Conservation (phyloP, 805 yeast species). For the Candida ascalaphidarum region DNA sequence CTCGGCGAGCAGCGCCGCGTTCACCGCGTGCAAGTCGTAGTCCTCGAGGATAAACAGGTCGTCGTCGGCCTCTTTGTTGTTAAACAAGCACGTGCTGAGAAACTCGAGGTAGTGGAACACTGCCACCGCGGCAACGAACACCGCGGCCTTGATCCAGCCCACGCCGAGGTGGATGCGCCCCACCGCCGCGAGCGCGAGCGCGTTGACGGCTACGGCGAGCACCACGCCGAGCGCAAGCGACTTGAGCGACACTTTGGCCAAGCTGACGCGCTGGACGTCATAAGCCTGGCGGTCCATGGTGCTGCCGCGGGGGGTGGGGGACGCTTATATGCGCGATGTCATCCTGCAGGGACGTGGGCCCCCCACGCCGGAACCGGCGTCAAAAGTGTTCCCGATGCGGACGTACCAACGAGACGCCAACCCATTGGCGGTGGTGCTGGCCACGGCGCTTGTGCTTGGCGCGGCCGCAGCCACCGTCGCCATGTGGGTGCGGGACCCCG, state of each 20-base stretch:
- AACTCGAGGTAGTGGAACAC: slow-evolving; percentile 78
- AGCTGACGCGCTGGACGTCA: slow-evolving; percentile 18
- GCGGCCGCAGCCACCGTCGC: too few relatives aligned
- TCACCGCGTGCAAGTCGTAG: slow-evolving; percentile 12
- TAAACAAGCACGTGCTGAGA: slow-evolving; percentile 67
- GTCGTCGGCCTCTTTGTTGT: slow-evolving; percentile 53
- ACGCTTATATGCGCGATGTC: too few relatives aligned
- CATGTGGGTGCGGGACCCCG: too few relatives aligned
- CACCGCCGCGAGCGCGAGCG: not conserved
- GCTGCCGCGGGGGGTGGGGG: too few relatives aligned
- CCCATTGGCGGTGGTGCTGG: not conserved
- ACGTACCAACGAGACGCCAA: not conserved
- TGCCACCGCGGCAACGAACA: slow-evolving; percentile 3
- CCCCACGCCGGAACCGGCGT: too few relatives aligned
- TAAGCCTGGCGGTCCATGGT: slow-evolving; percentile 9
- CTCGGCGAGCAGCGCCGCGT: slow-evolving; percentile 7
- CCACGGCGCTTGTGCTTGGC: not conserved
- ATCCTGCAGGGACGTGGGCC: too few relatives aligned
- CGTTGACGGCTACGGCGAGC: slow-evolving; percentile 4
- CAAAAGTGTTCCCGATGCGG: too few relatives aligned
- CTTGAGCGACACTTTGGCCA: slow-evolving; percentile 21
- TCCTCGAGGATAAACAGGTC: slow-evolving; percentile 36
- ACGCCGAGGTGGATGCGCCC: slow-evolving; percentile 5
- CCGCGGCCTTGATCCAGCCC: slow-evolving; percentile 13
- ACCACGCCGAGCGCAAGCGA: slow-evolving; percentile 23